Evolutionary conservation across 148 eudicot genomes (phyloP), one percentile per base, ranked within the genome.

Genomic region (Hydrangea macrophylla): DNA sequence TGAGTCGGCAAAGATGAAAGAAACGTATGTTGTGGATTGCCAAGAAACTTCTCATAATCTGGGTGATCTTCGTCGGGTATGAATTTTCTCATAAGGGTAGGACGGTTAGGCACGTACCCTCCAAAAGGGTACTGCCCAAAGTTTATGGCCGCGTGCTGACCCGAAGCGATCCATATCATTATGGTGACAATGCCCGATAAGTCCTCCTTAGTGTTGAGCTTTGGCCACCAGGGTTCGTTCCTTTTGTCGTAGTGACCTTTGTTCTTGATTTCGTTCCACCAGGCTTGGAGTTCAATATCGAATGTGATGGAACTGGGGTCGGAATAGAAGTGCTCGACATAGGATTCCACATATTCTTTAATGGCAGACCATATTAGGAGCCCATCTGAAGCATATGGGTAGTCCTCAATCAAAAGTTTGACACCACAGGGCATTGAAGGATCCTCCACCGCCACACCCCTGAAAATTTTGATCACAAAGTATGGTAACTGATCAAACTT

Each of bases 381-480:
- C 35, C 96, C 99, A 54, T 95, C 99, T 9, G 92, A 82, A 25
- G 99, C 99, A 20, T 88, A 95, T 8, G 99, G 99, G 75, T 95
- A 95, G 75, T 95, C 99, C 74, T 91, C 93, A 17, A 95, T 85
- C 73, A 87, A 62, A 10, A 91, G 90, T 72, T 82, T 89, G 48
- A 95, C 55, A 3, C 99, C 99, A 59, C 67, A 58, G 60, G 97
- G 92, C 68, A 68, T 74, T 18, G 90, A 68, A 18, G 96, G 84
- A 81, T 95, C 99, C 73, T 89, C 92, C 13, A 82, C 92, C 33
- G 97, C 97, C 96, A 91, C 82, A 37, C 99, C 99, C 88, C 99
- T 95, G 80, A 65, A 77, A 72, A 51, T 26, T 69, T 40, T n/a
- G n/a, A 59, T 28, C 53, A 48, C n/a, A 62, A 13, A 17, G 30